Evolutionary conservation across 192 early-diverging fungal species (phyloP).

Genomic region (Funneliformis geosporum): DNA sequence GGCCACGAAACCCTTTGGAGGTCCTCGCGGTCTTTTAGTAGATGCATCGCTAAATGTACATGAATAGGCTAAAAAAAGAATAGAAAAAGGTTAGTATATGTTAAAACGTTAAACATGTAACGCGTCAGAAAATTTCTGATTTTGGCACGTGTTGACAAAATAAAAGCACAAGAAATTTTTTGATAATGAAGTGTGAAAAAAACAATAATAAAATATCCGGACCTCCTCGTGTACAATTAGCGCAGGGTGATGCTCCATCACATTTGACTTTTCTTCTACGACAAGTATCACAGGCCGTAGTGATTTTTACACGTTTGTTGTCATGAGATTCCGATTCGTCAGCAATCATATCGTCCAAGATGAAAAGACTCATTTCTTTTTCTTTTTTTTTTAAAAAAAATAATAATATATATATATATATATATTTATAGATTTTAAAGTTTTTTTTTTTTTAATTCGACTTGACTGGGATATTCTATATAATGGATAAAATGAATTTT

Average conservation of each 20-base stretch:
- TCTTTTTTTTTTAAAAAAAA: neutral
- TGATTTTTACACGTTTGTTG: slow-evolving; percentile 48
- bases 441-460: neutral
- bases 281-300: slow-evolving; percentile 47
- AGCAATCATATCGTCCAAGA: slow-evolving; percentile 31
- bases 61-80: slow-evolving; percentile 21
- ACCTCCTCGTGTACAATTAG: slow-evolving; percentile 37
- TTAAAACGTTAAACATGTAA: neutral
- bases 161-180: neutral
- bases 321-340: slow-evolving; percentile 28
- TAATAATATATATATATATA: neutral
- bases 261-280: slow-evolving; percentile 49
- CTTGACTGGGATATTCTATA: neutral
- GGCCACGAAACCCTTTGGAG: slow-evolving; percentile 67
- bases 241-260: slow-evolving; percentile 44
- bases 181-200: neutral
- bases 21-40: slow-evolving; percentile 42
- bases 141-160: neutral
- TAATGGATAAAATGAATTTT: neutral
- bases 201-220: neutral
- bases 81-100: neutral
- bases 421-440: too few species aligned
- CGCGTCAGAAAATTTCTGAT: neutral
- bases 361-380: slow-evolving; percentile 11
- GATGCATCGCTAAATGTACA: slow-evolving; percentile 26